A percentile compares a stretch with the other conserved stretches of the same genome.
Evolutionary conservation across 306 rosid genomes (phyloP).

Genomic region (Rubus parviflorus): DNA sequence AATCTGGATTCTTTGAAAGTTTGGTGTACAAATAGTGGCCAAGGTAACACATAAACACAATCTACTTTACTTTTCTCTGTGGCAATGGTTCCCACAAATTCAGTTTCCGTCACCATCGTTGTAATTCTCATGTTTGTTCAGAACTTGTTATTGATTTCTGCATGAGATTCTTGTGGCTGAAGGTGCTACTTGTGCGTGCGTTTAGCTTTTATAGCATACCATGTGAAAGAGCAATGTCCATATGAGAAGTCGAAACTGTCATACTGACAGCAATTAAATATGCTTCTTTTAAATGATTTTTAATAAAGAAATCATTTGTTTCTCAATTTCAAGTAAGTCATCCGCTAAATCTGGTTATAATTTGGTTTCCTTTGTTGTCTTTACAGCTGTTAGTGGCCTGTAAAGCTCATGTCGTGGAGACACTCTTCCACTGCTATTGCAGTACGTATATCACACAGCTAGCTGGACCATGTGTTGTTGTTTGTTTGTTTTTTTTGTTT

Average conservation of each 20-base stretch:
- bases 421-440: background rate
- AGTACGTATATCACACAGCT: background rate
- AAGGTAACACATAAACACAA: background rate
- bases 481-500: background rate
- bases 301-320: too few species aligned
- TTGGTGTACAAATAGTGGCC: background rate
- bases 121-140: background rate
- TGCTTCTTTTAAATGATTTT: background rate
- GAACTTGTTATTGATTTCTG: background rate
- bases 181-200: background rate
- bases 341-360: background rate
- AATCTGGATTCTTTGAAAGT: background rate
- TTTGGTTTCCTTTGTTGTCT: background rate
- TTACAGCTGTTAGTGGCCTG: conserved; percentile 4
- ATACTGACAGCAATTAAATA: background rate
- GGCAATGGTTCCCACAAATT: background rate
- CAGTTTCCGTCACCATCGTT: background rate
- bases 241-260: background rate
- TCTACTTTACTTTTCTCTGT: background rate
- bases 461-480: background rate
- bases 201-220: background rate
- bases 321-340: background rate
- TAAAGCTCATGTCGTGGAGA: conserved; percentile 1
- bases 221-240: background rate
- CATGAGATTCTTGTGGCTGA: background rate